These are phyloP conservation scores for Raffaelea albimanens DNA, from an alignment of 2,329 filamentous ascomycete genomes.

Conservation along the genomic window DNA sequence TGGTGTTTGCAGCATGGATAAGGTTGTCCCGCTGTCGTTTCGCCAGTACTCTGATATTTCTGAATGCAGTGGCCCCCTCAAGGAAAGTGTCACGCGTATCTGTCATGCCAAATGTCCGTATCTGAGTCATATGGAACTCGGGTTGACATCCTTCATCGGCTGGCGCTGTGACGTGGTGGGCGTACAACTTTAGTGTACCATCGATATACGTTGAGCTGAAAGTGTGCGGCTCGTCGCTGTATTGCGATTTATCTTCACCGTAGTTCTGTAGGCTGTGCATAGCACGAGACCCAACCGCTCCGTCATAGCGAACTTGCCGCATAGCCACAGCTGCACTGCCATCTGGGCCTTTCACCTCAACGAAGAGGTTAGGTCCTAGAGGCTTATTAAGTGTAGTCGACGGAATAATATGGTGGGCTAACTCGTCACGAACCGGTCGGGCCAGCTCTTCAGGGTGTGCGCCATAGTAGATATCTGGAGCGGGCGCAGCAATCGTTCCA, in stretches of 20 bases:
- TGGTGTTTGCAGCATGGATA: slow-evolving; percentile 15
- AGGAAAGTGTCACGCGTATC: slow-evolving; percentile 19
- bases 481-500: slow-evolving; percentile 16
- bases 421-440: slow-evolving; percentile 15
- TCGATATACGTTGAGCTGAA: slow-evolving; percentile 27
- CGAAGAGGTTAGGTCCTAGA: slow-evolving; percentile 27
- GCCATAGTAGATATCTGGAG: slow-evolving; percentile 24
- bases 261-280: slow-evolving; percentile 29
- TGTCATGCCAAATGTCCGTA: slow-evolving; percentile 21
- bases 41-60: slow-evolving; percentile 29
- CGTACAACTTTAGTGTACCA: slow-evolving; percentile 26
- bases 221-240: slow-evolving; percentile 28
- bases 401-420: slow-evolving; percentile 21
- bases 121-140: slow-evolving; percentile 31
- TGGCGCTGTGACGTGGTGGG: slow-evolving; percentile 25
- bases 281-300: slow-evolving; percentile 25
- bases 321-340: slow-evolving; percentile 19
- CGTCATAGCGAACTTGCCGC: slow-evolving; percentile 27
- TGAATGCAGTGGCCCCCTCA: slow-evolving; percentile 26
- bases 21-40: slow-evolving; percentile 25
- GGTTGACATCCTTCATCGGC: slow-evolving; percentile 19
- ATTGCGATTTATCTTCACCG: slow-evolving; percentile 18
- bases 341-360: slow-evolving; percentile 28
- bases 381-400: slow-evolving; percentile 20
- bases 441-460: slow-evolving; percentile 17